These are phyloP conservation scores for Mimosa bimucronata DNA, from an alignment of 306 rosid species.

Conservation along the genomic window DNA sequence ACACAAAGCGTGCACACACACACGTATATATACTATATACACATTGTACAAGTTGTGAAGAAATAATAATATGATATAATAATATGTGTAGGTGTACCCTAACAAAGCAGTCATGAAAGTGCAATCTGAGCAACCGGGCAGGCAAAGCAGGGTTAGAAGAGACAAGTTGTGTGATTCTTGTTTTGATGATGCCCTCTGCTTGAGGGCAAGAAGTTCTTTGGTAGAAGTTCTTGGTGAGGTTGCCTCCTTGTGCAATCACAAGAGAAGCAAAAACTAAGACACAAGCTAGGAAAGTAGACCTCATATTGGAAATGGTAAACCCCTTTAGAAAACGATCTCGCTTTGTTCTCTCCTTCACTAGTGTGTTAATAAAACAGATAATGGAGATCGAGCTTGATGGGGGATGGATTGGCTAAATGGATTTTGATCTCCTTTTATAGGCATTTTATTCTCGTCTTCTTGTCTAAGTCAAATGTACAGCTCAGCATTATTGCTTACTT, in stretches of 20 bases:
- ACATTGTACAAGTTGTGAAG: background rate
- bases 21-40: too few relatives aligned
- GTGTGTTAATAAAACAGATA: background rate
- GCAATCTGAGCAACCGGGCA: constrained; percentile 60
- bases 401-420: constrained; percentile 1
- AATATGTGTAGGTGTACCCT: constrained; percentile 40
- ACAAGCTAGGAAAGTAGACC: constrained; percentile 32
- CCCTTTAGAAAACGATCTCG: background rate
- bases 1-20: too few relatives aligned
- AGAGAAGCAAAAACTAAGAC: constrained; percentile 21
- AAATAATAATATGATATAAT: background rate
- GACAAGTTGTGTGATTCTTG: constrained; percentile 42
- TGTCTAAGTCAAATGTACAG: background rate
- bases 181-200: constrained; percentile 51
- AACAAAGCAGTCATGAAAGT: constrained; percentile 72
- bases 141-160: constrained; percentile 45
- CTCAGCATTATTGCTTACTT: constrained; percentile 30
- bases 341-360: background rate
- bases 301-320: constrained; percentile 30
- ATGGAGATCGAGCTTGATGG: constrained; percentile 7
- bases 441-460: background rate
- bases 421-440: constrained; percentile 28
- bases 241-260: constrained; percentile 48
- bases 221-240: constrained; percentile 54
- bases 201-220: constrained; percentile 31